Evolutionary conservation across 441 rosid genomes (phyloP).

Genomic region (Flueggea neowawraea): DNA sequence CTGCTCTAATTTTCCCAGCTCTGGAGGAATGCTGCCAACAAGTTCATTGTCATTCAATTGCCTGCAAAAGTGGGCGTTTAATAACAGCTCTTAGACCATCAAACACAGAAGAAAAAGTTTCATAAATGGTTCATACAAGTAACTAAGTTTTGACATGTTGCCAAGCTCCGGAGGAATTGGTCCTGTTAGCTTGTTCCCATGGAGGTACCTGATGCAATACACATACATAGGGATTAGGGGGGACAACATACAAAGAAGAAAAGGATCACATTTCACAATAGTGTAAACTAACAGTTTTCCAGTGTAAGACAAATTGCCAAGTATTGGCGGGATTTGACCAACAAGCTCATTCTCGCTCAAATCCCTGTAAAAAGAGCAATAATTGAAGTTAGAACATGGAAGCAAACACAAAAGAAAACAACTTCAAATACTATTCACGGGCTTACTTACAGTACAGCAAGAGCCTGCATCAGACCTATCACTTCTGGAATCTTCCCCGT

Average conservation of each 20-base stretch:
- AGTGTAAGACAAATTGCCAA: slow-evolving; percentile 85
- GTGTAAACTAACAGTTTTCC: slow-evolving; percentile 69
- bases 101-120: not conserved
- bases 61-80: slow-evolving; percentile 25
- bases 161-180: slow-evolving; percentile 93
- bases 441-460: slow-evolving; percentile 84
- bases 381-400: not conserved
- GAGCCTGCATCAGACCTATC: slow-evolving; percentile 95
- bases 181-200: slow-evolving; percentile 86
- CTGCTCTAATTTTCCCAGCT: slow-evolving; percentile 89
- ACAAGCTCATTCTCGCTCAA: slow-evolving; percentile 80
- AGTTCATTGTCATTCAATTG: slow-evolving; percentile 80
- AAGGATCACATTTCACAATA: too few relatives aligned
- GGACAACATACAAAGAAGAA: too few relatives aligned
- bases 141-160: slow-evolving; percentile 91
- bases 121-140: slow-evolving; percentile 47
- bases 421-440: not conserved
- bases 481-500: slow-evolving; percentile 87
- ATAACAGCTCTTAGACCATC: not conserved
- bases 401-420: too few relatives aligned
- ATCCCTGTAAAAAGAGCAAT: slow-evolving; percentile 43
- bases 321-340: slow-evolving; percentile 83
- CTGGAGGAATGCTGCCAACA: slow-evolving; percentile 87
- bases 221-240: not conserved
- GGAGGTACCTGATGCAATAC: slow-evolving; percentile 59